A percentile compares a stretch with the other conserved stretches of the same genome.
phyloP scores from a whole-genome alignment of 1,139 yeast genomes.

The Blastobotrys petasosporus region DNA sequence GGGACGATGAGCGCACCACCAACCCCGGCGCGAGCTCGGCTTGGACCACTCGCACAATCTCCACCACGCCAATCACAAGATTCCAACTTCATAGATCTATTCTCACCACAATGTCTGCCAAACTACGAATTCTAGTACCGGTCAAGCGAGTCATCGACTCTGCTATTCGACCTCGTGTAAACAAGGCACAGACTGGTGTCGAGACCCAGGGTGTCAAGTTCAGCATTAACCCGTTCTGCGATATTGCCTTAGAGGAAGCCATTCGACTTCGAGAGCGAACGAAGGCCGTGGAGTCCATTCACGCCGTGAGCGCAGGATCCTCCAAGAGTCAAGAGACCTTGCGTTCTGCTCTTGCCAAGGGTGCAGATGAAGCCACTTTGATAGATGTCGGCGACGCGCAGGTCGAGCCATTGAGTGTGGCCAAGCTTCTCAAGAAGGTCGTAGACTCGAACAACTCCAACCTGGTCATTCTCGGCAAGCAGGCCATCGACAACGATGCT shows the following conservation, averaged over 20 bases:
- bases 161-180: conserved; percentile 89
- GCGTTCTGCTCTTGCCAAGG: conserved; percentile 89
- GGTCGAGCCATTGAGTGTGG: conserved; percentile 85
- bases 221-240: conserved; percentile 95
- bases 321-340: conserved; percentile 80
- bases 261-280: conserved; percentile 64
- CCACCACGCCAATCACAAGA: too few relatives aligned
- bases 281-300: conserved; percentile 75
- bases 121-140: conserved; percentile 79
- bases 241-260: conserved; percentile 93
- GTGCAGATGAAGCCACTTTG: conserved; percentile 80
- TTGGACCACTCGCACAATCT: too few relatives aligned
- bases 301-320: conserved; percentile 91
- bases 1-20: neutral
- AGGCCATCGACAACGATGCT: conserved; percentile 91
- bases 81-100: neutral
- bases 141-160: conserved; percentile 92
- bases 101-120: conserved; percentile 15
- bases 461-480: conserved; percentile 85
- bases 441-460: conserved; percentile 69
- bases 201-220: conserved; percentile 89
- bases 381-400: conserved; percentile 66
- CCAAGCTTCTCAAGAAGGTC: conserved; percentile 71
- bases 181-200: conserved; percentile 77
- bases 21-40: conserved; percentile 1